Evolutionary conservation across 345 rosid genomes (phyloP), one percentile per base, ranked within the genome.

Genomic region (Aethionema arabicum): DNA sequence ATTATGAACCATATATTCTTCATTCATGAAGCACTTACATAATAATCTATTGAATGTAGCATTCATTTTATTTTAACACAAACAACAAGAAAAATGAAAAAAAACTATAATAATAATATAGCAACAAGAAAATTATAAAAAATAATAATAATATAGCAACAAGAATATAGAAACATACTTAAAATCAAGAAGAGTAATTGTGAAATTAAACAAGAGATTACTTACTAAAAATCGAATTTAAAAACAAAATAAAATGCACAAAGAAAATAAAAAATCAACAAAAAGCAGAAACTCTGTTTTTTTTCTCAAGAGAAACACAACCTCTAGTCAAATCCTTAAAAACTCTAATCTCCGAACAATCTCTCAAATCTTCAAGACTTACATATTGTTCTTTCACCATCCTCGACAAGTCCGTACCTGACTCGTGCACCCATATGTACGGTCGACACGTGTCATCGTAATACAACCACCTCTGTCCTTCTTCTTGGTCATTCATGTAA

Each of bases 381-480:
- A 88, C 70, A 54, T 88, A 91, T 70, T 91, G 96, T 68, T 91
- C 93, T 80, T 86, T 91, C 46, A 86, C 96, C 86, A 86, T 87
- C 72, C 85, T 86, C 0, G 86, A 76, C 30, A 85, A 80, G 75
- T 80, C 96, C 2, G 80, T 84, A 8, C 86, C 89, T 0, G 79
- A 67, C 59, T 84, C 95, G 49, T 88, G 83, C 4, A 88, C 82
- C 98, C 98, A 91, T 6, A 91, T 79, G 60, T 91, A 91, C 31
- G 95, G 98, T 38, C 74, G 85, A 45, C 85, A 83, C 0, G 96
- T 80, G 74, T 85, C 85, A 38, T 91, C 96, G 32, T 79, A 74
- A 64, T 91, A 84, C 54, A 81, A 53, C 87, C 90, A 63, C 67
- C 76, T 81, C 77, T 72, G 83, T 80, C 69, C 77, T 37, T 84